phyloP scores from a whole-genome alignment of 2,329 filamentous ascomycete genomes.

The Cadophora luteo-olivacea region DNA sequence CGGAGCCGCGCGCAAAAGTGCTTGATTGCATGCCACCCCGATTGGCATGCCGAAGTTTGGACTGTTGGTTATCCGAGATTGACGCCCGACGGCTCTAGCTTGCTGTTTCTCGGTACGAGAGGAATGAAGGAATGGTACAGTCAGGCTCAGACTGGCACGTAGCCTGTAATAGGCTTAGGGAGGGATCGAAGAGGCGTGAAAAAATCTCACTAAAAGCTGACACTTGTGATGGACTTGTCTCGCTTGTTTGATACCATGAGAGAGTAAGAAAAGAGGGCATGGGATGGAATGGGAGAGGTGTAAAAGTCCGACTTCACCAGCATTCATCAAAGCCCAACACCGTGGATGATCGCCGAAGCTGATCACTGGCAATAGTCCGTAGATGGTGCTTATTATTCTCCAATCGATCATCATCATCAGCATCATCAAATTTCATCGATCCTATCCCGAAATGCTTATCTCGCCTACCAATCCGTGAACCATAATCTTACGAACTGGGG shows the following conservation, averaged over 20 bases:
- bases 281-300: background rate
- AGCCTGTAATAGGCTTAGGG: background rate
- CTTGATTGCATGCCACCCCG: background rate
- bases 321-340: background rate
- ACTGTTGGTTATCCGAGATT: background rate
- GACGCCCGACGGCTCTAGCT: background rate
- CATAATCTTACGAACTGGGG: constrained; percentile 19
- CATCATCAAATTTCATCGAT: background rate
- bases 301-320: background rate
- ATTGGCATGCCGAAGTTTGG: constrained; percentile 1
- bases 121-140: constrained; percentile 4
- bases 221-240: constrained; percentile 6
- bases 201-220: constrained; percentile 1
- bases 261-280: background rate
- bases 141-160: constrained; percentile 6
- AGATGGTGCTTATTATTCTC: constrained; percentile 3
- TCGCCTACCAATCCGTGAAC: background rate
- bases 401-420: background rate
- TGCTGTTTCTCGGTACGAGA: background rate
- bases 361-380: background rate
- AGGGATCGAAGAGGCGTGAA: background rate
- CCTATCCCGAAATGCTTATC: constrained; percentile 18
- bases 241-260: background rate
- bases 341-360: background rate
- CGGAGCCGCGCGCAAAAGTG: constrained; percentile 27